Conservation (phyloP, 495 filamentous ascomycete species). For the Penicillium ucsense region DNA sequence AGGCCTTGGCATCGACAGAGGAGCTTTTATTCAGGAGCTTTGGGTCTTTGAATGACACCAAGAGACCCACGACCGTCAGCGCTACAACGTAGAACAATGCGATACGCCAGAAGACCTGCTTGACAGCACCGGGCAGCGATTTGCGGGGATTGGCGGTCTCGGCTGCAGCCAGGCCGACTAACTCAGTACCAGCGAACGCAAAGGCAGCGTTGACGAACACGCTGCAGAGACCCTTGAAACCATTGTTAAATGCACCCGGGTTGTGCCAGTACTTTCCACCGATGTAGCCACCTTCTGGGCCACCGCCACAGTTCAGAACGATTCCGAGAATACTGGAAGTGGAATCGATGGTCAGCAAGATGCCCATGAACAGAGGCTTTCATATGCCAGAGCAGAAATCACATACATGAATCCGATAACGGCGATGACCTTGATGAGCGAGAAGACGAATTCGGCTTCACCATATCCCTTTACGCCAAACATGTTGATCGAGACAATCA, state of each 20-base stretch:
- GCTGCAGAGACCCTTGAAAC: conserved; percentile 89
- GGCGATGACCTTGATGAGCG: conserved; percentile 75
- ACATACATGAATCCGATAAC: conserved; percentile 82
- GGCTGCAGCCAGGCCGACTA: conserved; percentile 86
- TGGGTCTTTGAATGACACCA: conserved; percentile 59
- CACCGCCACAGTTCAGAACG: conserved; percentile 71
- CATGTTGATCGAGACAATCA: conserved; percentile 73
- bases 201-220: conserved; percentile 92
- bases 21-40: conserved; percentile 47
- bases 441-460: conserved; percentile 85
- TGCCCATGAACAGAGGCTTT: too few relatives aligned
- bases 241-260: conserved; percentile 83
- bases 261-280: conserved; percentile 74
- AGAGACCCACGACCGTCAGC: conserved; percentile 60
- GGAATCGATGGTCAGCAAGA: conserved; percentile 6
- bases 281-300: conserved; percentile 64
- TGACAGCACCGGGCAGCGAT: conserved; percentile 74
- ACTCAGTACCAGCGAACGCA: conserved; percentile 83
- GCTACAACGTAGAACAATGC: conserved; percentile 76
- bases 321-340: conserved; percentile 60
- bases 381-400: not conserved
- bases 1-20: conserved; percentile 58
- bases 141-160: conserved; percentile 83
- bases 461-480: conserved; percentile 84
- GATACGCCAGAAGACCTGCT: conserved; percentile 96